Conservation (phyloP, 1,284 basidiomycete genomes). For the Lignosus rhinocerotis region DNA sequence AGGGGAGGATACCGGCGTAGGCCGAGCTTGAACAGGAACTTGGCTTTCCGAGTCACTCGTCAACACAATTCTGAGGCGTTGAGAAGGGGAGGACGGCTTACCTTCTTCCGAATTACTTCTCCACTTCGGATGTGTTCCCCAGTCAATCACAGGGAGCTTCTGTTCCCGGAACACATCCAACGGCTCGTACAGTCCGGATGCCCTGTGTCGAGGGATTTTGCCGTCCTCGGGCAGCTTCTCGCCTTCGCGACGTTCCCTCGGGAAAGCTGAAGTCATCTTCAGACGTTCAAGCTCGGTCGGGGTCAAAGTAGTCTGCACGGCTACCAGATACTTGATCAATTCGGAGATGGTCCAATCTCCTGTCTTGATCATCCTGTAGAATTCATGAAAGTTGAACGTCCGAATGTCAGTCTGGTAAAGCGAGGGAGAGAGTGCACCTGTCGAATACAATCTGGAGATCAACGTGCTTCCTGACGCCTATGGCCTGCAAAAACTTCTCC, state of each 20-base stretch:
- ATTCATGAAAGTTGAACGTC: background rate
- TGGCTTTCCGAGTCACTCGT: conserved; percentile 52
- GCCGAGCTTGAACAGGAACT: conserved; percentile 81
- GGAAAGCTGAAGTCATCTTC: conserved; percentile 81
- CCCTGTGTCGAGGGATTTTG: conserved; percentile 54
- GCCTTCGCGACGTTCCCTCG: conserved; percentile 50
- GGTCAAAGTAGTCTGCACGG: conserved; percentile 74
- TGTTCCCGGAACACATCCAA: conserved; percentile 72
- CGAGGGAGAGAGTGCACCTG: conserved; percentile 45
- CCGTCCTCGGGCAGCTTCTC: conserved; percentile 27
- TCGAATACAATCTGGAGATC: conserved; percentile 88
- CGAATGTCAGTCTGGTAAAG: background rate
- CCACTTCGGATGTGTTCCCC: conserved; percentile 83
- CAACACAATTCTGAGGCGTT: background rate
- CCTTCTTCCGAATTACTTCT: conserved; percentile 82
- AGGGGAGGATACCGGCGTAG: conserved; percentile 75
- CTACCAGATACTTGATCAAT: conserved; percentile 88
- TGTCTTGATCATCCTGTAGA: conserved; percentile 80
- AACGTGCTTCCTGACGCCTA: conserved; percentile 92
- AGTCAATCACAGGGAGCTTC: conserved; percentile 84
- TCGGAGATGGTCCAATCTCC: conserved; percentile 81
- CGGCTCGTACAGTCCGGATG: conserved; percentile 85
- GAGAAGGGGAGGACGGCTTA: conserved; percentile 31
- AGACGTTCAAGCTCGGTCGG: conserved; percentile 73
- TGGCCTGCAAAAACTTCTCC: conserved; percentile 74